These are phyloP conservation scores for Diaporthe citriasiana DNA, from an alignment of 2,329 filamentous ascomycete species.

Conservation along the genomic window DNA sequence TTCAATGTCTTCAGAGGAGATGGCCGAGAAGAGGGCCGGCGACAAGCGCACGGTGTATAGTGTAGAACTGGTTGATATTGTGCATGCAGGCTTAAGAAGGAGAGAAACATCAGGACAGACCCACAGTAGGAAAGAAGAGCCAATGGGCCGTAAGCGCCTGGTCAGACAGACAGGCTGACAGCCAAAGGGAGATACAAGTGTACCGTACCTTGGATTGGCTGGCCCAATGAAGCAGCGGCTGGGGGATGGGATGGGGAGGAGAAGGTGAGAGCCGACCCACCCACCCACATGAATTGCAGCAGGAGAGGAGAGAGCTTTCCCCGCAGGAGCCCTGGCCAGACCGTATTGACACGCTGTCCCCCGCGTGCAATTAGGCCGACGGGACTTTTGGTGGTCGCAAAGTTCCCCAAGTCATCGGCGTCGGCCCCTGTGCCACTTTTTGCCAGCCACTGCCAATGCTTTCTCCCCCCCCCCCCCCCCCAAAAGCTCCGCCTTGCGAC, in stretches of 20 bases:
- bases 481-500: slow-evolving; percentile 37
- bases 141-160: neutral
- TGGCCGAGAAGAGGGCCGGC: neutral
- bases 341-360: slow-evolving; percentile 23
- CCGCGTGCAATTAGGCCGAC: slow-evolving; percentile 22
- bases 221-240: slow-evolving; percentile 10
- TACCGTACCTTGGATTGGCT: neutral
- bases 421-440: slow-evolving; percentile 32
- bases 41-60: neutral
- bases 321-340: slow-evolving; percentile 2
- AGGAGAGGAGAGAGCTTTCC: slow-evolving; percentile 14
- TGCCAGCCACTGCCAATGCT: slow-evolving; percentile 36
- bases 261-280: neutral
- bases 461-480: slow-evolving; percentile 32
- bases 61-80: no score
- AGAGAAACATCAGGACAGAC: neutral
- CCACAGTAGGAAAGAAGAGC: neutral
- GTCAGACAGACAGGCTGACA: neutral
- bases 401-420: slow-evolving; percentile 34
- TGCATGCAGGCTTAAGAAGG: neutral
- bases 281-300: slow-evolving; percentile 17
- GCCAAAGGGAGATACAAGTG: neutral
- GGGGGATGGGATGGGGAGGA: neutral
- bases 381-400: slow-evolving; percentile 34
- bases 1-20: neutral